Evolutionary conservation across 164 flowering plant genomes (phyloP), one percentile per base, ranked within the genome.

Genomic region (Vitis cinerea): DNA sequence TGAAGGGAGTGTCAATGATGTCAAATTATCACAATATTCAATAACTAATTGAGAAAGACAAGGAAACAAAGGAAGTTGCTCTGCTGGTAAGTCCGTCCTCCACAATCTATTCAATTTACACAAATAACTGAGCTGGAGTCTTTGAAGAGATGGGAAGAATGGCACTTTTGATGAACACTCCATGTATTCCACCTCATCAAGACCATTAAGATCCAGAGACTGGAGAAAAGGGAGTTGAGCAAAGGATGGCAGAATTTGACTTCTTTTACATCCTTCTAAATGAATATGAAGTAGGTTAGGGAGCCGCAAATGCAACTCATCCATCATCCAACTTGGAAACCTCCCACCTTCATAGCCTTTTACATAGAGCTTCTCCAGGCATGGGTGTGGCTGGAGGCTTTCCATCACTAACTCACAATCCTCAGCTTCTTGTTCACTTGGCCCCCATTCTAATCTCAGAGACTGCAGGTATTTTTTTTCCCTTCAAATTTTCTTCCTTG

Each of bases 251-350:
- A 64, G n/a, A 51, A 7, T 1, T 13, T n/a, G 55, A 10, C 55
- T 17, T 9, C 27, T 19, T 3, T 19, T 4, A 49, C 56, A 64
- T 2, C 14, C 31, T 8, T 19, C 17, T 15, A 64, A 6, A 5
- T 2, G 10, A 47, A 64, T 9, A 3, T 11, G 2, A 10, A 23
- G n/a, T 37, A 64, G 9, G 14, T 64, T 64, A 47, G 13, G 17
- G 54, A 63, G 52, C 1, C 6, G 49, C 9, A 15, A n/a, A 15
- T 2, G 3, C 58, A 55, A 14, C 9, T 55, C 19, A 55, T 8
- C 17, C 58, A 37, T 37, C 44, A 63, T 5, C 65, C 56, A 64
- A 19, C 56, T 17, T 10, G 67, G 56, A 64, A 16, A 23, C 55
- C 17, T 64, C 9, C 5, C 37, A 16, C 67, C 67, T n/a, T 8